Base-by-base conservation (phyloP, 2,329 filamentous ascomycete species). In the Botryotinia globosa region DNA sequence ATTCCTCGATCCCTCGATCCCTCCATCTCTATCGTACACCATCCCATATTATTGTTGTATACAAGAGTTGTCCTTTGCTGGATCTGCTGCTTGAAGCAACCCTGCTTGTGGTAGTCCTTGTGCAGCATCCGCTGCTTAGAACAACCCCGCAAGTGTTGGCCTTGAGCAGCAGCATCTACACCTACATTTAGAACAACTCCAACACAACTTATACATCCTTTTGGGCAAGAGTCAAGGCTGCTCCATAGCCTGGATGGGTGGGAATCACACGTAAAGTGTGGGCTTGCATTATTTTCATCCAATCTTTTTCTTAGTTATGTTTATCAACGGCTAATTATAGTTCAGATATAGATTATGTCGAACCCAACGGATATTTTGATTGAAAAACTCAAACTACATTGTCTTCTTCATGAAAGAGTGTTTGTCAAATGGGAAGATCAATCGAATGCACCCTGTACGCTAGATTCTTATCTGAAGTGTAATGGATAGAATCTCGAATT, bases 211-310 rank as follows among this genome's bases (percentile, higher is more conserved):
- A 45, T 65, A 48, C 22, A 29, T n/a, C 37, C 34, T 65, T 4
- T 25, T 32, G 32, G 32, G 32, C 42, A 65, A 65, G 63, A 37
- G 42, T 51, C 29, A 65, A 65, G 63, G 63, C 63, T 65, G 63
- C 63, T 65, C 29, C 51, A 65, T 65, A 65, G 63, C 63, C 63
- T 65, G 63, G 63, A 42, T 65, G 63, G 63, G 63, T 29, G 62
- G 63, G 42, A 65, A 65, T 65, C 63, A 65, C n/a, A 65, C 42
- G 4, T 65, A 25, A 65, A 44, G 63, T 65, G 63, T 65, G 42
- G 42, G 42, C 63, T 51, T 51, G 32, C 32, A 32, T 32, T 32
- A 32, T 32, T 32, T 32, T 32, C 2, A 32, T 32, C 32, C 32
- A 32, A 32, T 32, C 32, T 12, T n/a, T n/a, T 1, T 51, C n/a